These are phyloP conservation scores for Tylopilus vinaceipallidus DNA, from an alignment of 768 basidiomycete species.

Conservation along the genomic window DNA sequence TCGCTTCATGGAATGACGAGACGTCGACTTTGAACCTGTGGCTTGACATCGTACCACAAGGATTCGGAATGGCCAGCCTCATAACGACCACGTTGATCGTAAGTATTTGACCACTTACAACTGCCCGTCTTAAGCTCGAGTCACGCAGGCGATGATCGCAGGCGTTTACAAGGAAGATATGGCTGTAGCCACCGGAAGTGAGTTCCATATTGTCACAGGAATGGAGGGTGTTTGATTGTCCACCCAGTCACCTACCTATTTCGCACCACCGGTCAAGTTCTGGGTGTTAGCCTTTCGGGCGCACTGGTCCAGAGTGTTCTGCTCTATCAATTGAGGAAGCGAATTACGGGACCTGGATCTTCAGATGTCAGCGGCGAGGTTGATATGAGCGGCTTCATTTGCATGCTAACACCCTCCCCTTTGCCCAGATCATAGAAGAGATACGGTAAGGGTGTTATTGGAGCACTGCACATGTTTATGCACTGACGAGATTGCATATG, in stretches of 20 bases:
- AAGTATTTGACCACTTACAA: slow-evolving; percentile 29
- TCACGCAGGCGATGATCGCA: slow-evolving; percentile 78
- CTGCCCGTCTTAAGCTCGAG: slow-evolving; percentile 3
- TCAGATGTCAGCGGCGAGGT: slow-evolving; percentile 53
- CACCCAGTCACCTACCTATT: slow-evolving; percentile 85
- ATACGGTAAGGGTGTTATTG: slow-evolving; percentile 49
- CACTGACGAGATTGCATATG: slow-evolving; percentile 12
- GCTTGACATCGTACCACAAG: slow-evolving; percentile 78
- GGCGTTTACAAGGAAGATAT: slow-evolving; percentile 76
- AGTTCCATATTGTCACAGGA: slow-evolving; percentile 32
- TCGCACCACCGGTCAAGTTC: slow-evolving; percentile 90
- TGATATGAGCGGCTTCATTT: slow-evolving; percentile 24
- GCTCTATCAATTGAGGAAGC: slow-evolving; percentile 59
- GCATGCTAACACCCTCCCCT: slow-evolving; percentile 20
- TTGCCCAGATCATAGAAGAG: slow-evolving; percentile 62
- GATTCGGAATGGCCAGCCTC: slow-evolving; percentile 80
- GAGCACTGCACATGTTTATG: slow-evolving; percentile 14
- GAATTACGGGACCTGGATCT: slow-evolving; percentile 77
- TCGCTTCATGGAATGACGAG: slow-evolving; percentile 65
- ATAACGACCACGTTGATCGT: slow-evolving; percentile 88
- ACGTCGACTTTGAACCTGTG: slow-evolving; percentile 65
- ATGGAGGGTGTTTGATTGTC: slow-evolving; percentile 7
- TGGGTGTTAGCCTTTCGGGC: slow-evolving; percentile 88
- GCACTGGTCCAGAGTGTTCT: slow-evolving; percentile 83
- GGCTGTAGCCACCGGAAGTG: slow-evolving; percentile 89